These are phyloP conservation scores for Mycosphaerella sp. DNA, from an alignment of 2,329 filamentous ascomycete genomes.

Conservation along the genomic window DNA sequence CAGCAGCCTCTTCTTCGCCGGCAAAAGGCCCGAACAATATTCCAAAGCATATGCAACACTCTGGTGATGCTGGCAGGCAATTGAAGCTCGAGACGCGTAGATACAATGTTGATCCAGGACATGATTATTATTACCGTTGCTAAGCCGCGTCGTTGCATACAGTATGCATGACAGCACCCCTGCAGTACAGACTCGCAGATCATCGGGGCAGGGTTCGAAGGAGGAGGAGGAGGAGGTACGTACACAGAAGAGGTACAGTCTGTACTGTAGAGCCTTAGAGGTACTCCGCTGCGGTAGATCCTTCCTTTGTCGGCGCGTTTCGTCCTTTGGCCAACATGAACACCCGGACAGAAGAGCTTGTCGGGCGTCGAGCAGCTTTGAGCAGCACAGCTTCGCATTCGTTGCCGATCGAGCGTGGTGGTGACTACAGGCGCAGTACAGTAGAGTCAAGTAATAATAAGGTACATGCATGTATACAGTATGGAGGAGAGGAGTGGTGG, in stretches of 20 bases:
- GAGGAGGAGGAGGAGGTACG: too few species aligned
- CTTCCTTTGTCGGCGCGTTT: not conserved
- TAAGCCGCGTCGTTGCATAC: not conserved
- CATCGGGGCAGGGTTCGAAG: not conserved
- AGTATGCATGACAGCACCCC: not conserved
- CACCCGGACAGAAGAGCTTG: too few species aligned
- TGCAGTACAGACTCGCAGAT: not conserved
- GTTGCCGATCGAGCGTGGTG: too few species aligned
- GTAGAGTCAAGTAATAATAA: too few species aligned
- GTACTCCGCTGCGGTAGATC: not conserved
- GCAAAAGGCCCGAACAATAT: not conserved
- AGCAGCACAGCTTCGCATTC: not conserved
- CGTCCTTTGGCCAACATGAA: not conserved
- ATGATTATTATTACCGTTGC: not conserved
- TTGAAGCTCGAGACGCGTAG: not conserved
- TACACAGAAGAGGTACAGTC: too few species aligned
- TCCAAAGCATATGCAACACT: not conserved
- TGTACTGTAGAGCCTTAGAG: too few species aligned
- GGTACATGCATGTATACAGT: too few species aligned
- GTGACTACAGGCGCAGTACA: too few species aligned
- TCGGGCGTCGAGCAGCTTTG: not conserved
- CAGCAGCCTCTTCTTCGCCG: not conserved
- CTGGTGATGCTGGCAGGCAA: not conserved
- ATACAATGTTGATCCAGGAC: not conserved
- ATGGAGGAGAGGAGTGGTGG: too few species aligned